Evolutionary conservation across 805 yeast species (phyloP).

Genomic region (Saturnispora halmiae): DNA sequence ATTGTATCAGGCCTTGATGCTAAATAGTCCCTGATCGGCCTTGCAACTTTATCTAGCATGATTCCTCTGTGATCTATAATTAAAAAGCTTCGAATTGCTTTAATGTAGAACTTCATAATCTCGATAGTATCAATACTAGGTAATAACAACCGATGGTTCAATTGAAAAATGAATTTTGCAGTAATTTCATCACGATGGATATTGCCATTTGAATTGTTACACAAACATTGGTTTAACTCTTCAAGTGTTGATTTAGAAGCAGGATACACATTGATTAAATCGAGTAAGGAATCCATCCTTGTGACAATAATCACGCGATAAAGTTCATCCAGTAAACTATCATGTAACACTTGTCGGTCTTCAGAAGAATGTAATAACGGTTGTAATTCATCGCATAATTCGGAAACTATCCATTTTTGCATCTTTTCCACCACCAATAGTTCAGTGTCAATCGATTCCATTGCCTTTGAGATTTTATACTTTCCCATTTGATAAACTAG

Average conservation of each 20-base stretch:
- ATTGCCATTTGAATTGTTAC: constrained; percentile 29
- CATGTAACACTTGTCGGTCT: constrained; percentile 8
- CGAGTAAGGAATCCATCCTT: constrained; percentile 50
- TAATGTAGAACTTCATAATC: constrained; percentile 58
- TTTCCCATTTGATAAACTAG: constrained; percentile 33
- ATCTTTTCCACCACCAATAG: constrained; percentile 29
- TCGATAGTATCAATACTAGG: constrained; percentile 76
- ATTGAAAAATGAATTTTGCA: constrained; percentile 36
- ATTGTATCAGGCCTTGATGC: constrained; percentile 69
- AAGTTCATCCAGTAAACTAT: constrained; percentile 16
- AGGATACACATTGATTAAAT: constrained; percentile 48
- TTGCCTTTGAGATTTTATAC: constrained; percentile 25
- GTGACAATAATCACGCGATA: constrained; percentile 28
- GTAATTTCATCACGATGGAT: constrained; percentile 47
- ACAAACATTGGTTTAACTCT: constrained; percentile 45
- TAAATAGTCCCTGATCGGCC: constrained; percentile 67
- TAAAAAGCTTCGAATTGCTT: constrained; percentile 61
- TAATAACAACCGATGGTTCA: constrained; percentile 48
- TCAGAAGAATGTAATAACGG: constrained; percentile 4
- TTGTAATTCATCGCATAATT: constrained; percentile 29
- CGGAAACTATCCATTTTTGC: constrained; percentile 31
- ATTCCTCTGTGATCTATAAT: constrained; percentile 84
- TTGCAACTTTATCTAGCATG: constrained; percentile 62
- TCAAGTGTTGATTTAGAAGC: constrained; percentile 40
- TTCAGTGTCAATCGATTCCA: constrained; percentile 2